These are phyloP conservation scores for Brettanomyces bruxellensis DNA, from an alignment of 805 yeast species.

Conservation along the genomic window DNA sequence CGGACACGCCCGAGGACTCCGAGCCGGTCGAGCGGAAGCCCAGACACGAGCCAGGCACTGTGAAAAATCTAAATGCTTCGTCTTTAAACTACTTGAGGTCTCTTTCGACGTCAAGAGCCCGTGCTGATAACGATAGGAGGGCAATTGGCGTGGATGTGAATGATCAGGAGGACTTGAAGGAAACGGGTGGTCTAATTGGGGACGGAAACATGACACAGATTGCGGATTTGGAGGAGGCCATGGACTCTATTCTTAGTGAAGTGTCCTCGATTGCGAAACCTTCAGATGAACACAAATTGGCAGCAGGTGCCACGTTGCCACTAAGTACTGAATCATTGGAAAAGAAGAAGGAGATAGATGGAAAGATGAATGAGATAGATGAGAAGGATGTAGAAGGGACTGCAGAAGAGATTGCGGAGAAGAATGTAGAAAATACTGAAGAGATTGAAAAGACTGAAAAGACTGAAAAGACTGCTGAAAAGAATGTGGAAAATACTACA, in stretches of 20 bases:
- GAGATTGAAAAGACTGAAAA: too few relatives aligned
- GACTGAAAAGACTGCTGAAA: too few relatives aligned
- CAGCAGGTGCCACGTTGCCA: too few relatives aligned
- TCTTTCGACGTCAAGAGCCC: constrained; percentile 55
- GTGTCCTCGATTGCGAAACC: constrained; percentile 9
- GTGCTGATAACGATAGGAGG: constrained; percentile 30
- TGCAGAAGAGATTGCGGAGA: too few relatives aligned
- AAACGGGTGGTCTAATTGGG: constrained; percentile 47
- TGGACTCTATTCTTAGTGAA: constrained; percentile 34
- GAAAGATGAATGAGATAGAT: too few relatives aligned
- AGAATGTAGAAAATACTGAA: too few relatives aligned
- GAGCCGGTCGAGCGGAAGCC: constrained; percentile 27
- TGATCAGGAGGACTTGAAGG: constrained; percentile 33
- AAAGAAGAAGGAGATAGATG: too few relatives aligned
- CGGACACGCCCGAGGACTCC: constrained; percentile 26
- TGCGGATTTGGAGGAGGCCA: constrained; percentile 40
- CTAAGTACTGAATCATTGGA: too few relatives aligned
- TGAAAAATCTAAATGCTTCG: constrained; percentile 20
- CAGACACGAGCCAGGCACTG: constrained; percentile 27
- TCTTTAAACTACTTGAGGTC: constrained; percentile 53
- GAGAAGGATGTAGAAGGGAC: too few relatives aligned
- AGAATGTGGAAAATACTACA: too few relatives aligned
- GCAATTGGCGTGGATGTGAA: constrained; percentile 21
- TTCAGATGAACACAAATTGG: background rate
- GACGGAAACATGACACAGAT: constrained; percentile 42